These are phyloP conservation scores for Aspergillus kassunensis DNA, from an alignment of 495 filamentous ascomycete genomes.

Conservation along the genomic window DNA sequence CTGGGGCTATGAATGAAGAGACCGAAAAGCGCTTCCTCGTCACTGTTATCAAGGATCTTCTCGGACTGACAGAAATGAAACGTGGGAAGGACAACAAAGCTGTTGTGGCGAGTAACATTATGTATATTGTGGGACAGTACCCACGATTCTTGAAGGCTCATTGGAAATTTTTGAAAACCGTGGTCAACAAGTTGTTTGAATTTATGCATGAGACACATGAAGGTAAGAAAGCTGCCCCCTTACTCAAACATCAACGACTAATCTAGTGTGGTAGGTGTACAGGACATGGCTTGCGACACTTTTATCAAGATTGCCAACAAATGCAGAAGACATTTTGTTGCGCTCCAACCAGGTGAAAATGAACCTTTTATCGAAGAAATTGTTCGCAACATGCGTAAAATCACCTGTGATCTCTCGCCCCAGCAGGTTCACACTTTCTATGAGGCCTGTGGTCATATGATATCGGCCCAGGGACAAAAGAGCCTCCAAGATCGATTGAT, in stretches of 20 bases:
- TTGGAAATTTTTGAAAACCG: constrained; percentile 99
- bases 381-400: constrained; percentile 88
- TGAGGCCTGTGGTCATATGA: constrained; percentile 99
- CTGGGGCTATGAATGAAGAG: constrained; percentile 98
- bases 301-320: constrained; percentile 99
- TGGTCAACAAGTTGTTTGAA: constrained; percentile 99
- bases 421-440: constrained; percentile 99
- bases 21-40: constrained; percentile 98
- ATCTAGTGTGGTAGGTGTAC: constrained; percentile 62
- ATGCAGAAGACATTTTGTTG: constrained; percentile 96
- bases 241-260: constrained; percentile 17
- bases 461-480: constrained; percentile 93
- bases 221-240: constrained; percentile 48
- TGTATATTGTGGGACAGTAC: constrained; percentile 99
- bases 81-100: constrained; percentile 99
- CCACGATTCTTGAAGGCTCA: constrained; percentile 97
- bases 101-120: constrained; percentile 98
- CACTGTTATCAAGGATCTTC: constrained; percentile 96
- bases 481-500: constrained; percentile 86
- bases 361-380: constrained; percentile 99
- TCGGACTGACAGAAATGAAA: constrained; percentile 99
- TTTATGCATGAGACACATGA: constrained; percentile 99
- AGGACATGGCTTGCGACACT: constrained; percentile 99
- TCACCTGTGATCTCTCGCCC: constrained; percentile 88
- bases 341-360: constrained; percentile 85